Evolutionary conservation across 768 basidiomycete species (phyloP).

Genomic region (Kwoniella newhampshirensis): DNA sequence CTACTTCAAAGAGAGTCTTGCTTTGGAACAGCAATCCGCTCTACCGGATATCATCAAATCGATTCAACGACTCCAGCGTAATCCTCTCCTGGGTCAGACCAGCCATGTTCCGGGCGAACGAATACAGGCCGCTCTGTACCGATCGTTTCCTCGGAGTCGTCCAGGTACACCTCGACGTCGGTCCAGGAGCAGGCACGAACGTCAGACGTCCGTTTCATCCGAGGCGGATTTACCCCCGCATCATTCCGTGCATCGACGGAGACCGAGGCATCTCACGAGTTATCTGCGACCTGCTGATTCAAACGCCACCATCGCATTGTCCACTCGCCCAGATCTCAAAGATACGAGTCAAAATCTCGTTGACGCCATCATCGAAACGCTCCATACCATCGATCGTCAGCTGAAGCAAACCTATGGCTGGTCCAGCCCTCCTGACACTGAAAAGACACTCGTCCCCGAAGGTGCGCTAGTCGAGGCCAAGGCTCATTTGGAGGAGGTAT

Average conservation of each 20-base stretch:
- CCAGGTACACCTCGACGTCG: conserved; percentile 3
- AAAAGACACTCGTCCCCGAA: background rate
- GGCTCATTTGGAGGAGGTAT: conserved; percentile 10
- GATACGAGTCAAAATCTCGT: conserved; percentile 16
- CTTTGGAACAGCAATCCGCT: conserved; percentile 6
- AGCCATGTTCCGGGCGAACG: conserved; percentile 45
- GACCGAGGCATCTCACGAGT: conserved; percentile 9
- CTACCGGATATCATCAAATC: conserved; percentile 22
- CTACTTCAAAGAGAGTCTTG: conserved; percentile 6
- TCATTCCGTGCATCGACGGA: background rate
- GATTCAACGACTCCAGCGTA: conserved; percentile 28
- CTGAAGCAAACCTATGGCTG: conserved; percentile 7
- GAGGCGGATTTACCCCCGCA: background rate
- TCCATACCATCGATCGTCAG: conserved; percentile 1
- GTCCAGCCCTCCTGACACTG: background rate
- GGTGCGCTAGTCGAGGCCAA: conserved; percentile 13
- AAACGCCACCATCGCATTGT: conserved; percentile 1
- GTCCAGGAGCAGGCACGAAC: conserved; percentile 6
- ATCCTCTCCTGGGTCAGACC: conserved; percentile 39
- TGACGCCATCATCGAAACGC: conserved; percentile 6
- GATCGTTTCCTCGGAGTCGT: conserved; percentile 12
- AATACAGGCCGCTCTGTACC: conserved; percentile 34
- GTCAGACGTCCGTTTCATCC: conserved; percentile 2
- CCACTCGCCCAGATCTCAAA: conserved; percentile 13
- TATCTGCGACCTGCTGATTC: conserved; percentile 9